Evolutionary conservation across 2,329 filamentous ascomycete species (phyloP), one percentile per base, ranked within the genome.

Genomic region (Hansfordia pulvinata): DNA sequence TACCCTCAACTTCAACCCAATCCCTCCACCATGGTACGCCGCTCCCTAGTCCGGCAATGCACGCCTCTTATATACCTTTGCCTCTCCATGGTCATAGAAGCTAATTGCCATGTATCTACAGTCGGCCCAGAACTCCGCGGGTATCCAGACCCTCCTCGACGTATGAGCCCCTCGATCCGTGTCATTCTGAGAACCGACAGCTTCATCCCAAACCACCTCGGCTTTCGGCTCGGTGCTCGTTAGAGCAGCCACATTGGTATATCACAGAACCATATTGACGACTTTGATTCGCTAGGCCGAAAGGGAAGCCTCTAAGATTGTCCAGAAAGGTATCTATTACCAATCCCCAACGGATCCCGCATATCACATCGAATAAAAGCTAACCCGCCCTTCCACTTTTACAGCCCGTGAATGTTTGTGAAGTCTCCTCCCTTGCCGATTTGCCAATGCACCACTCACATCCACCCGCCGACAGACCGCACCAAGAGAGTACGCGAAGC

Each of bases 61-160:
- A n/a, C n/a, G n/a, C n/a, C n/a, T n/a, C n/a, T n/a, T n/a, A n/a
- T n/a, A n/a, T n/a, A n/a, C n/a, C n/a, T n/a, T n/a, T n/a, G n/a
- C n/a, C n/a, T n/a, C n/a, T n/a, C n/a, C n/a, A n/a, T n/a, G n/a
- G n/a, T 8, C 19, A 5, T 9, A 10, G 16, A 29, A 28, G 15
- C 27, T 26, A 19, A 30, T 24, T 20, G 17, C 17, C 37, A 27
- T 25, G 27, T 27, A 32, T 31, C 23, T 36, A 43, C 49, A 96
- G 88, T 90, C 90, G 54, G 90, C 88, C 52, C 90, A 96, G 64
- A 96, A 96, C 67, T 96, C 90, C 40, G 78, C 83, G 49, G 90
- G 90, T 58, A 98, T 98, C 54, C 88, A 96, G 62, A 96, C 88
- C 52, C 76, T 98, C 50, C 84, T 98, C 61, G 90, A 96, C 62